Conservation (phyloP, 495 filamentous ascomycete genomes). For the Talaromyces proteolyticus region DNA sequence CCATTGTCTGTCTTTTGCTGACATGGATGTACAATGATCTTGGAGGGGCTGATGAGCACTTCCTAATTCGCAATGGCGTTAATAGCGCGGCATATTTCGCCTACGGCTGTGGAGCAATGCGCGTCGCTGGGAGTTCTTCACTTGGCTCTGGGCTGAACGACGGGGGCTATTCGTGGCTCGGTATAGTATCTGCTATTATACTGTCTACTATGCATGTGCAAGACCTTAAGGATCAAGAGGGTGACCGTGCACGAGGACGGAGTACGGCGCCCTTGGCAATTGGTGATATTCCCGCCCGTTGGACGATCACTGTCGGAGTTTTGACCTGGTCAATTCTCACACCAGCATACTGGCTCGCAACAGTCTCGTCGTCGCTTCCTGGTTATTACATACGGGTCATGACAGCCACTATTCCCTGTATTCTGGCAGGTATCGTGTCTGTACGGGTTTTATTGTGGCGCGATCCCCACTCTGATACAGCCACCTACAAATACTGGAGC, state of each 20-base stretch:
- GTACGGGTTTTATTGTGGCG: not conserved
- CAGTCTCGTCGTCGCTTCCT: not conserved
- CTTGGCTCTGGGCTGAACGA: too few species aligned
- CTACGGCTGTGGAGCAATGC: constrained; percentile 24
- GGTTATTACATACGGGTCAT: not conserved
- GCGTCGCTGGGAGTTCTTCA: constrained; percentile 7
- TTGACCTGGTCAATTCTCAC: constrained; percentile 29
- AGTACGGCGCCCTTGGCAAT: constrained; percentile 31
- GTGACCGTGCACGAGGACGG: constrained; percentile 36
- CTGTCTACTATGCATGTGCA: constrained; percentile 46
- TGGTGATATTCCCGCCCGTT: constrained; percentile 36
- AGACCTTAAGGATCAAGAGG: constrained; percentile 42
- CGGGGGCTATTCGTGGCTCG: constrained; percentile 27
- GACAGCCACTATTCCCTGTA: not conserved
- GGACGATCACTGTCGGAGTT: constrained; percentile 26
- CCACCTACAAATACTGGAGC: not conserved
- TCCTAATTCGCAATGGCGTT: constrained; percentile 32
- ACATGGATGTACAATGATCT: constrained; percentile 52
- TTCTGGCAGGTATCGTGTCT: not conserved
- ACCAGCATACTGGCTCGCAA: constrained; percentile 19
- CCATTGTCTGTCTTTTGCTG: constrained; percentile 26
- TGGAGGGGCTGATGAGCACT: constrained; percentile 34
- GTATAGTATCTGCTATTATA: constrained; percentile 33
- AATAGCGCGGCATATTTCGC: constrained; percentile 33
- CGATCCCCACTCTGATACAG: not conserved